phyloP scores from a whole-genome alignment of 805 yeast species.

The Candida ipomoeae region DNA sequence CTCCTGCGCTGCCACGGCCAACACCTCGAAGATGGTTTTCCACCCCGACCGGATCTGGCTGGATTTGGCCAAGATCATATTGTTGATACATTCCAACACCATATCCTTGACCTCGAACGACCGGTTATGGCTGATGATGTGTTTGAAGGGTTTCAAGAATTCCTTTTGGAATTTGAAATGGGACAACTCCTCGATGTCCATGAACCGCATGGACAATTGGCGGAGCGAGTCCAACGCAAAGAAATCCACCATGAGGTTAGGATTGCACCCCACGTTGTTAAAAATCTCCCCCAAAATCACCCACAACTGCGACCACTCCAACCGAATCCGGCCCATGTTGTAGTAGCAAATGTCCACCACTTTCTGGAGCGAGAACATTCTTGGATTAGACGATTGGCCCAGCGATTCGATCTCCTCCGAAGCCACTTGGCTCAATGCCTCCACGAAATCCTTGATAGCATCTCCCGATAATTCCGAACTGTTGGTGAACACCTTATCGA shows the following conservation, averaged over 20 bases:
- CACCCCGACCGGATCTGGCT: conserved; percentile 85
- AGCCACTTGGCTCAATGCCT: conserved; percentile 81
- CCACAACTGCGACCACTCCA: conserved; percentile 97
- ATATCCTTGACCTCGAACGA: conserved; percentile 74
- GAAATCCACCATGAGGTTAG: conserved; percentile 70
- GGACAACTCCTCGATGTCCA: conserved; percentile 88
- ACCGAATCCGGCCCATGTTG: conserved; percentile 92
- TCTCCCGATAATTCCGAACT: conserved; percentile 75
- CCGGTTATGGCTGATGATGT: conserved; percentile 64
- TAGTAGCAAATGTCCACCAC: conserved; percentile 97
- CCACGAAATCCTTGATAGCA: conserved; percentile 83
- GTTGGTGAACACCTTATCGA: conserved; percentile 84
- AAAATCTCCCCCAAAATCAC: conserved; percentile 86
- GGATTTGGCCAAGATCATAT: conserved; percentile 76
- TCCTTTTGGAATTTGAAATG: conserved; percentile 96
- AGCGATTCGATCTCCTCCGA: conserved; percentile 88
- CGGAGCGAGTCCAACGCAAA: conserved; percentile 93
- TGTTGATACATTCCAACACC: conserved; percentile 85
- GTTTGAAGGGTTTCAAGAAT: conserved; percentile 85
- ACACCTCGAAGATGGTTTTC: conserved; percentile 79
- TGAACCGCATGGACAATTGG: conserved; percentile 86
- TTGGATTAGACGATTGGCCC: conserved; percentile 74
- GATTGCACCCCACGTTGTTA: conserved; percentile 76
- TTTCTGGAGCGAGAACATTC: conserved; percentile 89
- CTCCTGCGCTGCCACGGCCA: conserved; percentile 68